Conservation (phyloP, 2,329 filamentous ascomycete genomes). For the Colletotrichum gloeosporioides region DNA sequence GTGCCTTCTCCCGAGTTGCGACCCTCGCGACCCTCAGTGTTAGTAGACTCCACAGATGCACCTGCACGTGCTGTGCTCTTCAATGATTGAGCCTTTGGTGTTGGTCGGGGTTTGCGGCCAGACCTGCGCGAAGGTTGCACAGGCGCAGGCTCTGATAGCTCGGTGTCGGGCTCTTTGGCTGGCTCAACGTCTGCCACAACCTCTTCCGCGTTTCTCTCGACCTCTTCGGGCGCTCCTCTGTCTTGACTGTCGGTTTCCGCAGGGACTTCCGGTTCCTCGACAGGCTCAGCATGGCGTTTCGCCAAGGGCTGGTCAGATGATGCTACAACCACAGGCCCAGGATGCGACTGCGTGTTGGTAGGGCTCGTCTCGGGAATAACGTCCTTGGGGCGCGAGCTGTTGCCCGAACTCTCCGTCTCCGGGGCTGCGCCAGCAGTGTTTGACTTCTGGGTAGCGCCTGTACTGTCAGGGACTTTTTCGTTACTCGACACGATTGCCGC, state of each 20-base stretch:
- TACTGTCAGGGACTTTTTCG: constrained; percentile 17
- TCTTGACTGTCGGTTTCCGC: background rate
- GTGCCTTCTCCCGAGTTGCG: background rate
- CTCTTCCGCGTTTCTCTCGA: background rate
- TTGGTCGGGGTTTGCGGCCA: constrained; percentile 4
- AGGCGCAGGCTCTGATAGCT: background rate
- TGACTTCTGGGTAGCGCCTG: constrained; percentile 1
- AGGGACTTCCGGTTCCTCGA: background rate
- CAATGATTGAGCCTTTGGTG: constrained; percentile 3
- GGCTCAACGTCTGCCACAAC: background rate
- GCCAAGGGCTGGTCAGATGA: background rate
- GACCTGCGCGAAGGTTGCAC: constrained; percentile 10
- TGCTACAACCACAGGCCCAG: background rate
- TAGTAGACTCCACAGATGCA: background rate
- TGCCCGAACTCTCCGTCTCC: constrained; percentile 14
- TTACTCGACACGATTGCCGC: constrained; percentile 9
- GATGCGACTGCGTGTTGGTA: constrained; percentile 16
- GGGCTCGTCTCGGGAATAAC: constrained; percentile 36
- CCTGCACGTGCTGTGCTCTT: background rate
- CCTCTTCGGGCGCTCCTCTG: background rate
- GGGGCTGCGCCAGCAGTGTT: background rate
- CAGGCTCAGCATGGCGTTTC: background rate
- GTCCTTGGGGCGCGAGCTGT: constrained; percentile 22
- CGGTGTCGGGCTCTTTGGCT: background rate
- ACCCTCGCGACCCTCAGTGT: background rate